Conservation (phyloP, 1,284 basidiomycete species). For the Bjerkandera adusta region DNA sequence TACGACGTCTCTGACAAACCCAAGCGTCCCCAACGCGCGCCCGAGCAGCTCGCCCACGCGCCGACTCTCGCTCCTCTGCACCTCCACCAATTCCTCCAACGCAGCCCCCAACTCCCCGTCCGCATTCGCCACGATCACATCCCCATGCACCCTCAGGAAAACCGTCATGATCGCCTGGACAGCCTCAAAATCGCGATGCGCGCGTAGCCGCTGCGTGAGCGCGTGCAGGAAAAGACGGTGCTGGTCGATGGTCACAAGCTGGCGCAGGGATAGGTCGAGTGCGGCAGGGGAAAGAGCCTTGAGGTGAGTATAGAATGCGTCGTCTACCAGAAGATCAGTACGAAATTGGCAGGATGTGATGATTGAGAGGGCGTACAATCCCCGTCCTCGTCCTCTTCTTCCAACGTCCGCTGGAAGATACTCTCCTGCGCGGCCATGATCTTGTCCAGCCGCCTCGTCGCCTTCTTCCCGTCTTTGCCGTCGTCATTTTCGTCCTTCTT, state of each 20-base stretch:
- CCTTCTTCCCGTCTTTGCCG: slow-evolving; percentile 37
- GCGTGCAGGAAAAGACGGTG: slow-evolving; percentile 75
- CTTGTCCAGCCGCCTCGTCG: slow-evolving; percentile 56
- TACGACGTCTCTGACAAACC: slow-evolving; percentile 58
- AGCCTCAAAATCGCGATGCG: slow-evolving; percentile 92
- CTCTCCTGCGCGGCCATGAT: slow-evolving; percentile 61
- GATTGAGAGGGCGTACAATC: slow-evolving; percentile 64
- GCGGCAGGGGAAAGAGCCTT: slow-evolving; percentile 90
- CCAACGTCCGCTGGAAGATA: slow-evolving; percentile 69
- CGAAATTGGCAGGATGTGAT: not conserved
- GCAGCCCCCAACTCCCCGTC: slow-evolving; percentile 61
- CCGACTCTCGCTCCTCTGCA: slow-evolving; percentile 72
- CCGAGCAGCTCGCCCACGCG: slow-evolving; percentile 71
- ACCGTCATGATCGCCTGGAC: slow-evolving; percentile 89
- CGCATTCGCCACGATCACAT: slow-evolving; percentile 68
- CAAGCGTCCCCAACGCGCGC: slow-evolving; percentile 68
- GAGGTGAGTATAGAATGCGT: slow-evolving; percentile 81
- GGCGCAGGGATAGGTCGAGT: slow-evolving; percentile 88
- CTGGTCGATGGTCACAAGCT: slow-evolving; percentile 64
- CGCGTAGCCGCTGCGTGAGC: slow-evolving; percentile 69
- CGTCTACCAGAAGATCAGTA: slow-evolving; percentile 46
- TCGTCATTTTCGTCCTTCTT: slow-evolving; percentile 35
- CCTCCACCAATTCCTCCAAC: slow-evolving; percentile 55
- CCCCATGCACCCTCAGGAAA: slow-evolving; percentile 84
- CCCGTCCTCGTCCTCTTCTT: slow-evolving; percentile 52